phyloP scores from a whole-genome alignment of 805 yeast species.

The Ogataea chonburiensis region DNA sequence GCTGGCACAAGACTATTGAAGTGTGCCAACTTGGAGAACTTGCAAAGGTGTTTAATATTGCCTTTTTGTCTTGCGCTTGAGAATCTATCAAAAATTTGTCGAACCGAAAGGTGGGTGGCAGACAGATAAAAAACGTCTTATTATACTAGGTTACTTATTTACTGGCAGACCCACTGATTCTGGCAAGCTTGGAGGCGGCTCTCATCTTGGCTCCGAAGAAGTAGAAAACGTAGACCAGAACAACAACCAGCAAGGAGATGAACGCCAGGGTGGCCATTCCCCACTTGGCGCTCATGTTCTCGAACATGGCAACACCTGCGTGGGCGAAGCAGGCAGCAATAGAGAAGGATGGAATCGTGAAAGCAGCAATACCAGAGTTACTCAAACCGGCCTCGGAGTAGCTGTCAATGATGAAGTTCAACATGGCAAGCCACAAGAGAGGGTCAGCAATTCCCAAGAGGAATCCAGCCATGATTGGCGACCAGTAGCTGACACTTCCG shows the following conservation, averaged over 20 bases:
- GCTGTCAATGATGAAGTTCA: constrained; percentile 36
- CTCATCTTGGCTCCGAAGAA: constrained; percentile 35
- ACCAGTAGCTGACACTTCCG: constrained; percentile 35
- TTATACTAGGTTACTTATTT: background rate
- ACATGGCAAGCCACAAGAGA: constrained; percentile 37
- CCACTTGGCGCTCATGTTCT: constrained; percentile 37
- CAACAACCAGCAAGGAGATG: constrained; percentile 34
- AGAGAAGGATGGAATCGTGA: constrained; percentile 37
- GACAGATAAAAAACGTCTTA: background rate
- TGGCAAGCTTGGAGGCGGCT: constrained; percentile 32
- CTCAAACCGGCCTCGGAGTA: constrained; percentile 35
- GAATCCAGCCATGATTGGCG: constrained; percentile 36
- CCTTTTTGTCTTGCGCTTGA: constrained; percentile 9
- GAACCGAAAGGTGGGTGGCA: constrained; percentile 2
- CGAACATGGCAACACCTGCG: constrained; percentile 41
- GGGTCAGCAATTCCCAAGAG: constrained; percentile 36
- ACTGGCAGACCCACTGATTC: constrained; percentile 16
- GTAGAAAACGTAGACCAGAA: constrained; percentile 34
- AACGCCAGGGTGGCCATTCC: constrained; percentile 36
- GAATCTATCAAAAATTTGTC: constrained; percentile 9
- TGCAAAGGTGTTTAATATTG: constrained; percentile 3
- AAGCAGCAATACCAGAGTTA: constrained; percentile 38
- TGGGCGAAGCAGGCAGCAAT: constrained; percentile 38
- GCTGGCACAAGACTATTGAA: constrained; percentile 6
- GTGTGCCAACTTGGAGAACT: constrained; percentile 12